Evolutionary conservation across 1,284 basidiomycete genomes (phyloP), one percentile per base, ranked within the genome.

Genomic region (Ceratobasidium sp.): DNA sequence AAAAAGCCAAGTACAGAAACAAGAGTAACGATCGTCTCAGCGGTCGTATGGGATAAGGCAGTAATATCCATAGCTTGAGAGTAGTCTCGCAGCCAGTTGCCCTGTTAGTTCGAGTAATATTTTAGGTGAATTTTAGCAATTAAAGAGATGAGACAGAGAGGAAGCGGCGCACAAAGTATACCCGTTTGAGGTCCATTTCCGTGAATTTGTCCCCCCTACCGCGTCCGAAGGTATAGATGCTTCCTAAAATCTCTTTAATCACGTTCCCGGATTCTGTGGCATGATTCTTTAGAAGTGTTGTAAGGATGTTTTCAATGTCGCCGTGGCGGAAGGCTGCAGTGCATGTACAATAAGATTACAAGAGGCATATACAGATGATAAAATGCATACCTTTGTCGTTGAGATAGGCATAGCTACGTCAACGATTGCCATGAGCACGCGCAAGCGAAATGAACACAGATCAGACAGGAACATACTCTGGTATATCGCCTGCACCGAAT

Each of bases 11-110:
- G 84, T 23, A 91, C 85, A 76, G 90, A 87, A 71, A 91, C 84
- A 57, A 94, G 84, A 74, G 93, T 87, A 62, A 94, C 83, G 65
- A 95, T 85, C 12, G 88, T 91, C 74, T 92, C 89, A 0, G 88
- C 84, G 23, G 85, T 83, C 28, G 88, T 80, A 77, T 88, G 88
- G 78, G 81, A 84, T 57, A 89, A 65, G 18, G 72, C 79, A 46
- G 89, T 91, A 71, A 93, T 90, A 81, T 94, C 92, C 84, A 93
- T 91, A 10, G 91, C 91, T 73, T 78, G 78, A 12, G 87, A 88
- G 75, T 88, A 87, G 77, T 88, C 86, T 74, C 88, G 81, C 70
- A 89, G 80, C 87, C 87, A 89, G 76, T 89, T 89, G 53, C 88
- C 88, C 87, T 88, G 48, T 12, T 43, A n/a, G n/a, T n/a, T n/a